Conservation (phyloP, 2,329 filamentous ascomycete species). For the Sordariomycetes sp. region DNA sequence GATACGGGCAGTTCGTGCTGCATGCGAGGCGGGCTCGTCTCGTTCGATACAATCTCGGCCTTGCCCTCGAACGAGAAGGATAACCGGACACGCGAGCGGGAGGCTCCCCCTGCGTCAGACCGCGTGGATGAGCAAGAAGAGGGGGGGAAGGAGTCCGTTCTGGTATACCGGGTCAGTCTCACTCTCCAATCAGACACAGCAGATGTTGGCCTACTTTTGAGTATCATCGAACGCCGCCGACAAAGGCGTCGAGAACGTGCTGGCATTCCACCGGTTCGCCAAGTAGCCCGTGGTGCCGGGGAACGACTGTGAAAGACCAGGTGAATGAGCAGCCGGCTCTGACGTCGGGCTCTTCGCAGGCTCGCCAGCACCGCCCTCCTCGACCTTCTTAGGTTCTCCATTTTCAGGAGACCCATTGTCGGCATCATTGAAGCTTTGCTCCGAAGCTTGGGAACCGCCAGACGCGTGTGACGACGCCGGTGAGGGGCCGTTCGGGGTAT, state of each 20-base stretch:
- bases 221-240: constrained; percentile 10
- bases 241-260: constrained; percentile 36
- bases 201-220: background rate
- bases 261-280: constrained; percentile 47
- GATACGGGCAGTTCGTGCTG: constrained; percentile 37
- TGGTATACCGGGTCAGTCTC: constrained; percentile 9
- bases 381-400: background rate
- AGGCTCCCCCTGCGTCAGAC: constrained; percentile 21
- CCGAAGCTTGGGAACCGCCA: background rate
- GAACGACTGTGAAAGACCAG: constrained; percentile 25
- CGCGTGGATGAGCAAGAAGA: constrained; percentile 29
- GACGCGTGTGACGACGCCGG: background rate
- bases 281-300: constrained; percentile 37
- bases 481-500: background rate
- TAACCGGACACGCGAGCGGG: constrained; percentile 35
- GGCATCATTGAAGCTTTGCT: background rate
- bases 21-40: constrained; percentile 56
- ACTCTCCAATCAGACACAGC: background rate
- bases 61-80: constrained; percentile 83
- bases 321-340: constrained; percentile 5
- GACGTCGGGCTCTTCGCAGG: background rate
- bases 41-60: constrained; percentile 69
- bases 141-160: constrained; percentile 31
- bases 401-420: background rate
- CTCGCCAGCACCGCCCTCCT: background rate